Evolutionary conservation across 1,284 basidiomycete species (phyloP).

Genomic region (Ustilago crameri): DNA sequence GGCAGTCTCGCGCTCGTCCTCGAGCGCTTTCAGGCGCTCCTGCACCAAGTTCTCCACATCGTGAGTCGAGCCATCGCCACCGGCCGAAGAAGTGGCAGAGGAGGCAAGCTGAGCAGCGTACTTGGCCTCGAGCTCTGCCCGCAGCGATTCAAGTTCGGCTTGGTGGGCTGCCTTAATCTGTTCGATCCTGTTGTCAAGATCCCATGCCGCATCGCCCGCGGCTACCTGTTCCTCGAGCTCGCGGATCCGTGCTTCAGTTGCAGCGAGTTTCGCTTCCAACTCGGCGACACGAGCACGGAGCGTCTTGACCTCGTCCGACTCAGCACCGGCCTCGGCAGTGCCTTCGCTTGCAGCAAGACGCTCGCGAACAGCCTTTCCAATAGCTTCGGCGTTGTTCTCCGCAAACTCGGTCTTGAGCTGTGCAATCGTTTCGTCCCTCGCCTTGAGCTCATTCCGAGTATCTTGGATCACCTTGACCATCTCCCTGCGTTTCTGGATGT

Average conservation of each 20-base stretch:
- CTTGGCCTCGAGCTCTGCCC: slow-evolving; percentile 34
- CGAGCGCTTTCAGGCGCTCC: slow-evolving; percentile 41
- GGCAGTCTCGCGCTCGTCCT: slow-evolving; percentile 45
- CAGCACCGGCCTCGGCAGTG: slow-evolving; percentile 9
- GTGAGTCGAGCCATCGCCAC: background rate
- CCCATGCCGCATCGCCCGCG: slow-evolving; percentile 13
- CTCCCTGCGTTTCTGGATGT: slow-evolving; percentile 49
- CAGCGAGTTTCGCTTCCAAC: slow-evolving; percentile 53
- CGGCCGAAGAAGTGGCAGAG: background rate
- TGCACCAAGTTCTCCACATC: slow-evolving; percentile 48
- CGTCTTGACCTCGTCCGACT: slow-evolving; percentile 16
- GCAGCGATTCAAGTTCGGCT: slow-evolving; percentile 40
- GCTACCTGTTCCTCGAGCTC: slow-evolving; percentile 48
- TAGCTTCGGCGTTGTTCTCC: slow-evolving; percentile 50
- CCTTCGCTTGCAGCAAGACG: slow-evolving; percentile 13
- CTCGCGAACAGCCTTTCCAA: slow-evolving; percentile 54
- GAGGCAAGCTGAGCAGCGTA: slow-evolving; percentile 16
- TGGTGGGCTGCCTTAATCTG: slow-evolving; percentile 44
- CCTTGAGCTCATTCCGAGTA: slow-evolving; percentile 51
- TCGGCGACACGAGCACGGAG: slow-evolving; percentile 55
- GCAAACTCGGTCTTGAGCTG: slow-evolving; percentile 51
- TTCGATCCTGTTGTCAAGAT: slow-evolving; percentile 6
- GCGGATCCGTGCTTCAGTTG: slow-evolving; percentile 42
- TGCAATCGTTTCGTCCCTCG: slow-evolving; percentile 45
- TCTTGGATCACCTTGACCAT: slow-evolving; percentile 45